phyloP scores from a whole-genome alignment of 2,329 filamentous ascomycete species.

The Xylariaceae sp. region DNA sequence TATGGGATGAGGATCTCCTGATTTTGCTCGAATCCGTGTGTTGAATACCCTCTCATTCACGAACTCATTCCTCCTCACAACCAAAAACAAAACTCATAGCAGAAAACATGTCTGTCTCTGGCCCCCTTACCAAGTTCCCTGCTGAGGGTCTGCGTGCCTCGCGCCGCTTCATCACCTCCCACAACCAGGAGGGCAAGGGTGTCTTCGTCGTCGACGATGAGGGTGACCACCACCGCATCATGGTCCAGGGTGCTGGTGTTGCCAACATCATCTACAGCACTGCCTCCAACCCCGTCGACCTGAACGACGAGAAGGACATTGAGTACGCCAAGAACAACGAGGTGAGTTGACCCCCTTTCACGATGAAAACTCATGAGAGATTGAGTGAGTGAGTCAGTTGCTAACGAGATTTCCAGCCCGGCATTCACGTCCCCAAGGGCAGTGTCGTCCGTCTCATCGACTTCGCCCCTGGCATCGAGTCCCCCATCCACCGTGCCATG shows the following conservation, averaged over 20 bases:
- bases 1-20: too few relatives aligned
- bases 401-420: slow-evolving; percentile 2
- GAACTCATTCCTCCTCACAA: background rate
- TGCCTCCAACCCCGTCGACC: slow-evolving; percentile 10
- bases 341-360: background rate
- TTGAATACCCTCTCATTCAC: background rate
- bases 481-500: slow-evolving; percentile 12
- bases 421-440: slow-evolving; percentile 9
- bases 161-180: slow-evolving; percentile 17
- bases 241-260: background rate
- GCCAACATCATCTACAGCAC: slow-evolving; percentile 5
- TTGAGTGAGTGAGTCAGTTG: too few relatives aligned
- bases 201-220: slow-evolving; percentile 18
- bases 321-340: slow-evolving; percentile 9
- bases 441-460: slow-evolving; percentile 15
- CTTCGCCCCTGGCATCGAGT: slow-evolving; percentile 17
- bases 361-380: too few relatives aligned
- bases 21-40: too few relatives aligned
- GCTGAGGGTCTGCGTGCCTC: slow-evolving; percentile 12
- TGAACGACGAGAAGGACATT: slow-evolving; percentile 17
- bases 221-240: slow-evolving; percentile 3
- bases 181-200: slow-evolving; percentile 17
- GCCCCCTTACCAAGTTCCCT: slow-evolving; percentile 18
- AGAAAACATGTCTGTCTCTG: background rate
- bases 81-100: background rate